phyloP scores from a whole-genome alignment of 495 filamentous ascomycete genomes.

The Penicillium robsamsonii region DNA sequence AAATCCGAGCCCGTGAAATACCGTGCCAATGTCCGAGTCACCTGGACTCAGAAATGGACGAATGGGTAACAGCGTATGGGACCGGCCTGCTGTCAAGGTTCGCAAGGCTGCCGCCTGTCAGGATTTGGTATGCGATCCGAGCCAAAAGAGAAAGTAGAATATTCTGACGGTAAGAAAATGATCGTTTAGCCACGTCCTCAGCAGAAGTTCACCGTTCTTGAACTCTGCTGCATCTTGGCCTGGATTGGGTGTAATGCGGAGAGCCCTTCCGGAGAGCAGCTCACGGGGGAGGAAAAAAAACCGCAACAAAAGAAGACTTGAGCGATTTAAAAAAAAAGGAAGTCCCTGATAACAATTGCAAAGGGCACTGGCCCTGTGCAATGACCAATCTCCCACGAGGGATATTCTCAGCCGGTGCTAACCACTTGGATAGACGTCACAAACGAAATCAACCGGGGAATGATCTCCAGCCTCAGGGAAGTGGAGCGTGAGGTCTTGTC shows the following conservation, averaged over 20 bases:
- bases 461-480: constrained; percentile 28
- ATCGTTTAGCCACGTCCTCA: constrained; percentile 50
- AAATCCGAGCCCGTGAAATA: constrained; percentile 34
- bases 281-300: constrained; percentile 27
- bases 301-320: constrained; percentile 9
- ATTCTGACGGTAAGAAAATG: constrained; percentile 34
- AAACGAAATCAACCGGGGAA: constrained; percentile 16
- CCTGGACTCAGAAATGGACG: constrained; percentile 44
- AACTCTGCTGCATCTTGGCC: constrained; percentile 54
- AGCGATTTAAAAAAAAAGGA: constrained; percentile 18
- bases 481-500: constrained; percentile 13
- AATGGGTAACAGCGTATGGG: constrained; percentile 36
- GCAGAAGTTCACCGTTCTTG: constrained; percentile 43
- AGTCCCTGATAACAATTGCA: constrained; percentile 43
- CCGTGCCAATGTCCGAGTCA: constrained; percentile 44
- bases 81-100: constrained; percentile 36
- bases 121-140: constrained; percentile 37
- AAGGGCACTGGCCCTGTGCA: constrained; percentile 39
- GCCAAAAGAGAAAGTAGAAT: constrained; percentile 30
- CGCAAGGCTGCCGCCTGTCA: constrained; percentile 27
- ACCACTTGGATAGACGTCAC: constrained; percentile 27
- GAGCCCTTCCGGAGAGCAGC: constrained; percentile 48
- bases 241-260: constrained; percentile 46
- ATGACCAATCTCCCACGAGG: constrained; percentile 23
- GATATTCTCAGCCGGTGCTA: constrained; percentile 20